These are phyloP conservation scores for Umbelopsis ramanniana DNA, from an alignment of 192 early-diverging fungal genomes.

Conservation along the genomic window DNA sequence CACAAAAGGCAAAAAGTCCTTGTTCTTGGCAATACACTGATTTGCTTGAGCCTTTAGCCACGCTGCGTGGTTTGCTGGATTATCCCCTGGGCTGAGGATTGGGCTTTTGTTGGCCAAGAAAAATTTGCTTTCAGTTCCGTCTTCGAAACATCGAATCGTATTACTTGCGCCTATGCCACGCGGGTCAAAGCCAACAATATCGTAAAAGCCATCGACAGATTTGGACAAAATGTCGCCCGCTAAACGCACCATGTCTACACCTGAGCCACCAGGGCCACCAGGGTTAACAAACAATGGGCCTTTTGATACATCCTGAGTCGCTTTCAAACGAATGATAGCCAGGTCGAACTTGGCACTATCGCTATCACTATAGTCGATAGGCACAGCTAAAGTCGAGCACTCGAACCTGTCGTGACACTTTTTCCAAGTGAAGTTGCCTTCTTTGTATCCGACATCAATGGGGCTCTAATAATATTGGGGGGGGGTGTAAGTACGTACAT, in stretches of 20 bases:
- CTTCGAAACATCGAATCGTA: constrained; percentile 19
- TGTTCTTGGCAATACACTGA: constrained; percentile 32
- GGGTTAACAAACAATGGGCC: constrained; percentile 22
- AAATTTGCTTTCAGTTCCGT: constrained; percentile 12
- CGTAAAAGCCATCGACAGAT: constrained; percentile 34
- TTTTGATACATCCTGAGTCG: background rate
- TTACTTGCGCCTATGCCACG: constrained; percentile 39
- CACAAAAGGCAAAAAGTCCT: constrained; percentile 39
- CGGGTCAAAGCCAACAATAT: constrained; percentile 49
- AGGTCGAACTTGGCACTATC: constrained; percentile 9
- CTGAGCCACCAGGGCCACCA: constrained; percentile 50
- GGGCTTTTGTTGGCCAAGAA: background rate
- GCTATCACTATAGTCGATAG: constrained; percentile 9
- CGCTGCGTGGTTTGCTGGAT: constrained; percentile 1
- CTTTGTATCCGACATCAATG: background rate
- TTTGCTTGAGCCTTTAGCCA: constrained; percentile 15
- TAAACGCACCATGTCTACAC: constrained; percentile 25
- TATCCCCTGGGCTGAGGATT: background rate
- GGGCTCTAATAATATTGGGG: background rate
- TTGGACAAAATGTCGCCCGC: constrained; percentile 24
- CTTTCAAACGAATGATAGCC: constrained; percentile 1
- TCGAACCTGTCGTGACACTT: background rate
- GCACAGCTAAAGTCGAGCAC: background rate
- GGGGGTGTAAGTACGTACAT: background rate
- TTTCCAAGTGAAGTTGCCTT: constrained; percentile 20